Evolutionary conservation across 306 rosid species (phyloP), one percentile per base, ranked within the genome.

Genomic region (Ammopiptanthus mongolicus): DNA sequence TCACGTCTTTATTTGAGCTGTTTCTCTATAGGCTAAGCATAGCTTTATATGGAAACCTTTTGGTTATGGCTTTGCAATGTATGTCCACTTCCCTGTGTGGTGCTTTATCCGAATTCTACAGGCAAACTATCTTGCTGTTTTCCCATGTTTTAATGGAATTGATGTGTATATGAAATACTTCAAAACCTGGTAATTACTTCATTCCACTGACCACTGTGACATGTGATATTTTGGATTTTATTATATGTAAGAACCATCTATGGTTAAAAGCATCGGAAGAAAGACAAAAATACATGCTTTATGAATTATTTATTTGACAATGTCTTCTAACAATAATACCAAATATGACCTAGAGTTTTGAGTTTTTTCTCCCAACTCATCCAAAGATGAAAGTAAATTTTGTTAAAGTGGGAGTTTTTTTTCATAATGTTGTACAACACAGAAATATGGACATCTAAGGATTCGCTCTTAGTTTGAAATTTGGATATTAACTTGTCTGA

Each of bases 81-180:
- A 58, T 60, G 31, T 34, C 56, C 51, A 62, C 58, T 75, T 18
- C 19, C 73, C 72, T 33, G 13, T 60, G 36, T 78, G 77, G 28
- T 60, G 64, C 28, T 50, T 57, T 47, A 33, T 77, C 17, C 55
- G 21, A 37, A 57, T 18, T 44, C 50, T 46, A 4, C 44, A 31
- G 33, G 61, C 17, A 15, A 37, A 53, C 50, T 34, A 14, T 78
- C 36, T 37, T 61, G 36, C 36, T 41, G 17, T 44, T 61, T 70
- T 39, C 51, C 28, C 48, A 3, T 12, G 39, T 71, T 57, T 5
- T 60, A 44, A 17, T 37, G 47, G 66, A 71, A 48, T 25, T 65
- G 19, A 28, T 15, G 19, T 39, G 46, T 39, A 39, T 39, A 2
- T 10, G 42, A 73, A 29, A 7, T 29, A 6, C 14, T 57, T 42